Evolutionary conservation across 73 alveolate genomes (phyloP).

Genomic region (Paramecium caudatum): DNA sequence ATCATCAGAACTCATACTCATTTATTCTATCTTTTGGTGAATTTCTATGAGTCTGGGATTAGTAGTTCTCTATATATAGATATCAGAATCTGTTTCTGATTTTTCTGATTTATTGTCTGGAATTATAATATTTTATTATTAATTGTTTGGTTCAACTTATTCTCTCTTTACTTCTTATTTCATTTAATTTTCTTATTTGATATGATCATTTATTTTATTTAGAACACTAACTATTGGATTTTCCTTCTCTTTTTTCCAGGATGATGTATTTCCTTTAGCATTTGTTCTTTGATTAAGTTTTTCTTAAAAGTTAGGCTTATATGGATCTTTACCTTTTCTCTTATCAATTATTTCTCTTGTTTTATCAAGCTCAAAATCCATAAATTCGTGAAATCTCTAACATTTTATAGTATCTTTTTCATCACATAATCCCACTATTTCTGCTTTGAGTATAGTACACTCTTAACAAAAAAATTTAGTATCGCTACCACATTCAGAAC

Average conservation of each 20-base stretch:
- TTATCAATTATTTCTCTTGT: conserved; percentile 34
- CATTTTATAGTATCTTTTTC: conserved; percentile 55
- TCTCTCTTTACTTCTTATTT: conserved; percentile 43
- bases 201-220: conserved; percentile 13
- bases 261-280: not conserved
- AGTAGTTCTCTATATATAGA: conserved; percentile 19
- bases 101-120: conserved; percentile 1
- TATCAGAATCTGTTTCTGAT: conserved; percentile 31
- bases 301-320: not conserved
- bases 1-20: conserved; percentile 51
- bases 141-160: not conserved
- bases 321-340: conserved; percentile 15
- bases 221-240: not conserved
- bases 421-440: conserved; percentile 20
- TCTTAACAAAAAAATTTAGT: conserved; percentile 55
- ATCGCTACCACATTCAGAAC: conserved; percentile 57
- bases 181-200: conserved; percentile 30
- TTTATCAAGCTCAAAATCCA: conserved; percentile 43
- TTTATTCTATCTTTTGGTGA: conserved; percentile 19
- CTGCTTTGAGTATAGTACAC: conserved; percentile 53
- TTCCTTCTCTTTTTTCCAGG: not conserved
- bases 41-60: conserved; percentile 27
- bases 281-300: conserved; percentile 57
- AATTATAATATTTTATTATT: not conserved
- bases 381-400: conserved; percentile 64